phyloP scores from a whole-genome alignment of 108 stramenopile genomes.

The Cyclotella choctawhatcheeana region DNA sequence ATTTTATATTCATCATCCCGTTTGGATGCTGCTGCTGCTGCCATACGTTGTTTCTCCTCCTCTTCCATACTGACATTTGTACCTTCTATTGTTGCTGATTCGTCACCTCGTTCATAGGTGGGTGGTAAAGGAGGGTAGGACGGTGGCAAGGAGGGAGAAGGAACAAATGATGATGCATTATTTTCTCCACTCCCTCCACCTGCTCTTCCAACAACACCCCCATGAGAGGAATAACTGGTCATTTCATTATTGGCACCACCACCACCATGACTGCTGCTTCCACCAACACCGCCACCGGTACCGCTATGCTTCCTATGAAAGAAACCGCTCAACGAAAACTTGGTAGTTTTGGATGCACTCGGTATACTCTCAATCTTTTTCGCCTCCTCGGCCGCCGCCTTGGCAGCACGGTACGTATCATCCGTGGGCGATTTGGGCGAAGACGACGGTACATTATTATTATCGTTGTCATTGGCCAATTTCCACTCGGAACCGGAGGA shows the following conservation, averaged over 20 bases:
- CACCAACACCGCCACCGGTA: not conserved
- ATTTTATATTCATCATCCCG: no score
- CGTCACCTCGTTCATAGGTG: no score
- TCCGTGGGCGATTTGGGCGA: constrained; percentile 15
- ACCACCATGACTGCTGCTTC: constrained; percentile 17
- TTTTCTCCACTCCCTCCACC: not conserved
- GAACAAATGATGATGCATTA: no score
- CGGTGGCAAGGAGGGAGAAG: no score
- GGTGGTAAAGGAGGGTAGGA: no score
- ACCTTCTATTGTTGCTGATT: no score
- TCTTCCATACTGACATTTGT: no score
- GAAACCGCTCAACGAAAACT: constrained; percentile 35
- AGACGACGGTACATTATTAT: not conserved
- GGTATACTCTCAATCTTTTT: constrained; percentile 13
- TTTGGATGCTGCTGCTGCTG: no score
- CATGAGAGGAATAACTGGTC: constrained; percentile 49
- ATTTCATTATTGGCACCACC: no score
- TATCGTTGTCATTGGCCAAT: not conserved
- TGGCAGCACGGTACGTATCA: constrained; percentile 44
- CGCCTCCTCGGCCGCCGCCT: constrained; percentile 51
- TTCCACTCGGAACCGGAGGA: no score
- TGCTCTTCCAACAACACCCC: constrained; percentile 31
- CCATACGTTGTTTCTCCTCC: no score
- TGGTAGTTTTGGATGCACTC: no score
- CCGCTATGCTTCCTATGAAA: constrained; percentile 18